Conservation (phyloP, 1,284 basidiomycete species). For the Lignosus rhinocerotis region DNA sequence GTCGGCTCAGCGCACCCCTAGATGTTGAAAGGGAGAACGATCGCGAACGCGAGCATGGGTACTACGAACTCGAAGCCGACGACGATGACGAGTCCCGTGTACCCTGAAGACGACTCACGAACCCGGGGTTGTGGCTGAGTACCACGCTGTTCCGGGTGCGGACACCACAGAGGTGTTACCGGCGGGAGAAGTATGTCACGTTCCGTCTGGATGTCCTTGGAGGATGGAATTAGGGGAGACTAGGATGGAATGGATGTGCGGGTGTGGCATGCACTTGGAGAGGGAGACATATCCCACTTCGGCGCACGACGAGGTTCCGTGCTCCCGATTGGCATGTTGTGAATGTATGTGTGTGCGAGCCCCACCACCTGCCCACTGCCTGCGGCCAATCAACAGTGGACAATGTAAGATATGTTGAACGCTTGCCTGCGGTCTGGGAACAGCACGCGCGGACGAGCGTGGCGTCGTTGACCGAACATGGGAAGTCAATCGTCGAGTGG, state of each 20-base stretch:
- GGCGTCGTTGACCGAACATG: conserved; percentile 1
- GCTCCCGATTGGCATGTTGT: background rate
- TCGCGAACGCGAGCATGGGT: background rate
- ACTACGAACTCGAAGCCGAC: background rate
- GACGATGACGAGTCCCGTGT: background rate
- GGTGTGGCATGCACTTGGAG: background rate
- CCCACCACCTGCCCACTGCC: too few relatives aligned
- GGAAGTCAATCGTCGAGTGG: conserved; percentile 9
- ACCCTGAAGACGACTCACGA: background rate
- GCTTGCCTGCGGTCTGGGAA: background rate
- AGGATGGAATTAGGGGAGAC: too few relatives aligned
- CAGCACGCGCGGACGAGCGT: background rate
- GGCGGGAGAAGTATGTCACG: background rate
- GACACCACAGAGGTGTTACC: background rate
- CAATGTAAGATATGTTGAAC: too few relatives aligned
- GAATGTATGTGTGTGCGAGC: background rate
- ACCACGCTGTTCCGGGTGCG: background rate
- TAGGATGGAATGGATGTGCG: background rate
- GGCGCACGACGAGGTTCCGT: background rate
- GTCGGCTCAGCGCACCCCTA: background rate
- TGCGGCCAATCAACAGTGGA: background rate
- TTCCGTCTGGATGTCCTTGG: background rate
- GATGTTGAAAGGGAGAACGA: background rate
- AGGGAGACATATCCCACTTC: background rate
- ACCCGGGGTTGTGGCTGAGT: background rate